These are phyloP conservation scores for Apiospora malaysiana DNA, from an alignment of 2,329 filamentous ascomycete genomes.

Conservation along the genomic window DNA sequence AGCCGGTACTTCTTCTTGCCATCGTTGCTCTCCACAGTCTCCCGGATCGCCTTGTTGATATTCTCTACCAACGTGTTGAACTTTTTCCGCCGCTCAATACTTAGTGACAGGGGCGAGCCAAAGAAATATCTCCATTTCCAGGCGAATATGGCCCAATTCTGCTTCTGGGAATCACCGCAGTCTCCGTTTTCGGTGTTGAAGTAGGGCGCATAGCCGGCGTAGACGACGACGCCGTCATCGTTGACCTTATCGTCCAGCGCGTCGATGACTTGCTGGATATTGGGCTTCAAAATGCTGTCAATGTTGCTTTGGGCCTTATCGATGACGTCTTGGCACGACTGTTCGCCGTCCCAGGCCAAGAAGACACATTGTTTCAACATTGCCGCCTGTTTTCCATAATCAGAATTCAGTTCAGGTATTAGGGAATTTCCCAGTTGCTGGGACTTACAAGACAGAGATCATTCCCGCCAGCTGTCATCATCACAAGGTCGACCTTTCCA, in stretches of 20 bases:
- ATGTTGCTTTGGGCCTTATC: constrained; percentile 36
- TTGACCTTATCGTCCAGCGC: constrained; percentile 39
- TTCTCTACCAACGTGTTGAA: constrained; percentile 37
- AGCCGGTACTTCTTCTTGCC: constrained; percentile 31
- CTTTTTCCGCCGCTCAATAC: constrained; percentile 34
- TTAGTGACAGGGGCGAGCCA: constrained; percentile 28
- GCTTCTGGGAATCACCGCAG: constrained; percentile 30
- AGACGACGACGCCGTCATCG: constrained; percentile 37
- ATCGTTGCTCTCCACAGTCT: constrained; percentile 34
- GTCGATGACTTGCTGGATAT: constrained; percentile 35
- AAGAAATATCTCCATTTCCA: constrained; percentile 20
- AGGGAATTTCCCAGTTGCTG: too few relatives aligned
- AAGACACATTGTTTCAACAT: constrained; percentile 27
- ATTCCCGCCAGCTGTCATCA: constrained; percentile 46
- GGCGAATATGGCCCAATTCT: constrained; percentile 29
- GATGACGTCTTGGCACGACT: constrained; percentile 31
- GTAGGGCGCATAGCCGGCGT: constrained; percentile 40
- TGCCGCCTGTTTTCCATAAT: too few relatives aligned
- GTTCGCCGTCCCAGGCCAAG: constrained; percentile 27
- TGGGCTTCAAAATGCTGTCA: constrained; percentile 35
- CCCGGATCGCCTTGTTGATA: constrained; percentile 37
- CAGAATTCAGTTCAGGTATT: background rate
- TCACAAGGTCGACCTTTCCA: constrained; percentile 40
- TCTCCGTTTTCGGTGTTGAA: constrained; percentile 39
- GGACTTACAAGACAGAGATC: constrained; percentile 39